Percentiles rank a stretch among this genome's conserved stretches.
Conservation (phyloP, 2,329 filamentous ascomycete species). For the Penicillium sp. region DNA sequence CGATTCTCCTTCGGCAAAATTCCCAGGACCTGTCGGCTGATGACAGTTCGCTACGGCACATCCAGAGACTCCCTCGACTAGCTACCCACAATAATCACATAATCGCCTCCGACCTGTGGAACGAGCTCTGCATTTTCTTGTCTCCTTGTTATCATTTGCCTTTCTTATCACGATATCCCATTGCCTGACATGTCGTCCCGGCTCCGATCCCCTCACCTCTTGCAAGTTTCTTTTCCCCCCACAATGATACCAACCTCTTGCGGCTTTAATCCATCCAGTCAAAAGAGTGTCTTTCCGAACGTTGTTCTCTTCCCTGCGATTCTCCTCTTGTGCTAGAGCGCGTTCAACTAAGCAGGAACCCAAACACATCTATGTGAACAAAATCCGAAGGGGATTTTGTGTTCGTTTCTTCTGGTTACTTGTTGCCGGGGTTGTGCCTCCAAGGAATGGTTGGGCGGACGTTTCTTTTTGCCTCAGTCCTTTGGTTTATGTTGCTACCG, state of each 20-base stretch:
- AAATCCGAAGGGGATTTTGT: constrained; percentile 23
- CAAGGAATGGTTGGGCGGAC: constrained; percentile 14
- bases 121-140: constrained; percentile 22
- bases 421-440: constrained; percentile 12
- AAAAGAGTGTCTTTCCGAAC: constrained; percentile 33
- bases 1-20: constrained; percentile 9
- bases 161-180: constrained; percentile 38
- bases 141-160: constrained; percentile 15
- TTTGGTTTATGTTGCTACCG: too few species aligned
- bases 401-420: constrained; percentile 11
- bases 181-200: constrained; percentile 31
- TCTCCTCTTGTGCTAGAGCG: constrained; percentile 11
- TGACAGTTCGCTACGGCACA: constrained; percentile 28
- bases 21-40: constrained; percentile 24
- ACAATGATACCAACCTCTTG: constrained; percentile 37
- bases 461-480: constrained; percentile 15
- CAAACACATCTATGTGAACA: constrained; percentile 4
- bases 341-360: too few species aligned
- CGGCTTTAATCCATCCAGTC: constrained; percentile 29
- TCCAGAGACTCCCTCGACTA: constrained; percentile 38
- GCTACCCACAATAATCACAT: constrained; percentile 38
- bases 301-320: constrained; percentile 9
- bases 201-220: constrained; percentile 19
- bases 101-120: constrained; percentile 19
- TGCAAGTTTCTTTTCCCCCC: constrained; percentile 28